Base-by-base conservation (phyloP, 345 rosid genomes). In the Salix dunnii region DNA sequence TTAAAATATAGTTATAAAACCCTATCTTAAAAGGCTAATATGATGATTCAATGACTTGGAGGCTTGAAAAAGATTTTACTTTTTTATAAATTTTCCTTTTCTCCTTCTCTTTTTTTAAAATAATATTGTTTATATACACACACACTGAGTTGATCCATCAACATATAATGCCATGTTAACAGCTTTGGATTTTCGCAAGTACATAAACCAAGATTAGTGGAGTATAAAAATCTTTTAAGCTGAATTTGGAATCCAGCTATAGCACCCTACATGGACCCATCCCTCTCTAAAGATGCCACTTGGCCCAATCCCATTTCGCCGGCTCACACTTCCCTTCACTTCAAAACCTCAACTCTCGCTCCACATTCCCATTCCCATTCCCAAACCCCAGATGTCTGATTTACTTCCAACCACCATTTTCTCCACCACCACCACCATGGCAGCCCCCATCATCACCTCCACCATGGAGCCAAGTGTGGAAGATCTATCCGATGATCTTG, bases 281-380 rank as follows among this genome's bases (percentile, higher is more conserved):
- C 17, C 40, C 66, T 21, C 36, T 68, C 68, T 18, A 43, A 74
- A 67, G 43, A 69, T 20, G 80, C 84, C 88, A 85, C 83, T 13
- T 84, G 89, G 83, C 81, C 78, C 75, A 51, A 48, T 14, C 73
- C 67, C 78, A 75, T 77, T 70, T 65, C 82, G 85, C 90, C 90
- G 87, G 85, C 85, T 85, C 85, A 64, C 40, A 21, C 48, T 42
- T 7, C 35, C 30, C 20, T 11, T 51, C 66, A 68, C 79, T 67
- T 70, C 76, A 78, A 76, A 67, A 3, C 14, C 48, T 67, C 51
- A 68, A 18, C 70, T 36, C 77, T 2, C 62, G 5, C 69, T 28
- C 43, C 21, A 53, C 16, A n/a, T 61, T 35, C 68, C 68, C 72
- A 5, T 30, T 35, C n/a, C n/a, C n/a, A 28, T 33, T 33, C 75